Conservation (phyloP, 768 basidiomycete species). For the Collybia sp. region DNA sequence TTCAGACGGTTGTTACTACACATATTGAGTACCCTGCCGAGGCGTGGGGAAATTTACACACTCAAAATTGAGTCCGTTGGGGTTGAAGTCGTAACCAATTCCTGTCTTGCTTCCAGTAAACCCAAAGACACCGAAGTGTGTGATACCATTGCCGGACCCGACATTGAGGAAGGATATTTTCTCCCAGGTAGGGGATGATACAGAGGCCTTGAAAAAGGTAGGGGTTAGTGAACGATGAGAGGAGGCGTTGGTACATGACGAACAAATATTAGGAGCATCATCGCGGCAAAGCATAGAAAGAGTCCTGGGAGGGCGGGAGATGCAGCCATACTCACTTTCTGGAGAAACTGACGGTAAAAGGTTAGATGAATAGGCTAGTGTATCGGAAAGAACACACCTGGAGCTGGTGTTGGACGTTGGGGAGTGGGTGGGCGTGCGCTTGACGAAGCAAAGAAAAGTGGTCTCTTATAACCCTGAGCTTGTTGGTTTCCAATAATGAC, state of each 20-base stretch:
- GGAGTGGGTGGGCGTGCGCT: background rate
- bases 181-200: constrained; percentile 54
- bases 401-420: background rate
- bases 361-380: no score
- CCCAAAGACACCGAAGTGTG: constrained; percentile 56
- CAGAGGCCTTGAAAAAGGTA: constrained; percentile 32
- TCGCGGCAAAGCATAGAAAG: constrained; percentile 1
- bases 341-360: no score
- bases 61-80: constrained; percentile 7
- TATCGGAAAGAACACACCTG: no score
- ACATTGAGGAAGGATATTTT: constrained; percentile 49
- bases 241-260: no score
- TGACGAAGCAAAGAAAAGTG: background rate
- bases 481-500: no score
- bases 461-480: no score
- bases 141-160: constrained; percentile 16
- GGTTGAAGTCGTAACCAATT: constrained; percentile 45
- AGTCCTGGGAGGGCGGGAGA: constrained; percentile 1
- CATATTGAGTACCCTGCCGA: no score
- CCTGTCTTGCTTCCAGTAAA: constrained; percentile 38
- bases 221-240: background rate
- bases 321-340: background rate
- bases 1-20: constrained; percentile 30
- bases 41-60: no score
- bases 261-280: background rate